Conservation (phyloP, 192 early-diverging fungal species). For the Funneliformis mosseae region DNA sequence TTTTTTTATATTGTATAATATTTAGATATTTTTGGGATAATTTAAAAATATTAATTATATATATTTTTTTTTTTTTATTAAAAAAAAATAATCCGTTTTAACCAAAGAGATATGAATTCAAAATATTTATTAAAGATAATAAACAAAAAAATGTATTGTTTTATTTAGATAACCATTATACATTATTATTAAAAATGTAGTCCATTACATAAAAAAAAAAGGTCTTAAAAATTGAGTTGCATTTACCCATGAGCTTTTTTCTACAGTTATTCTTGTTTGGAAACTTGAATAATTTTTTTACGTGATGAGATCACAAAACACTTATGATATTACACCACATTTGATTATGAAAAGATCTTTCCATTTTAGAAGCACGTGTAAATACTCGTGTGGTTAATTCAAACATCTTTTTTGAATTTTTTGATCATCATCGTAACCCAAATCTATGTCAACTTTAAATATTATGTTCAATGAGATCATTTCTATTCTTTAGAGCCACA, state of each 20-base stretch:
- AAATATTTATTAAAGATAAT: too few relatives aligned
- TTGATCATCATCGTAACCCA: background rate
- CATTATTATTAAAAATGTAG: too few relatives aligned
- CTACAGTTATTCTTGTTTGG: too few relatives aligned
- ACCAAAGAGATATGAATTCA: background rate
- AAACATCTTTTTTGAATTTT: background rate
- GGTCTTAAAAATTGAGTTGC: too few relatives aligned
- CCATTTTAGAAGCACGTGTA: background rate
- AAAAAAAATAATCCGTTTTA: background rate
- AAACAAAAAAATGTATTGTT: too few relatives aligned
- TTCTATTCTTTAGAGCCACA: too few relatives aligned
- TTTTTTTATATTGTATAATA: background rate
- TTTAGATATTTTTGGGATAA: background rate
- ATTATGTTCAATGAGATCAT: background rate
- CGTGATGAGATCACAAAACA: background rate
- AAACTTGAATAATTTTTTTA: too few relatives aligned
- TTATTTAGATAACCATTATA: too few relatives aligned
- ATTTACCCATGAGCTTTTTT: too few relatives aligned
- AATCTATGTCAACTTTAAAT: background rate
- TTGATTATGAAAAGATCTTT: background rate
- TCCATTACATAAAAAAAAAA: too few relatives aligned
- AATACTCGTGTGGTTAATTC: background rate
- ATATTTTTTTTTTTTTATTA: background rate
- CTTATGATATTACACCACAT: background rate
- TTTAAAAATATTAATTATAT: background rate